Conservation (phyloP, 345 rosid genomes). For the Erysimum cheiranthoides region DNA sequence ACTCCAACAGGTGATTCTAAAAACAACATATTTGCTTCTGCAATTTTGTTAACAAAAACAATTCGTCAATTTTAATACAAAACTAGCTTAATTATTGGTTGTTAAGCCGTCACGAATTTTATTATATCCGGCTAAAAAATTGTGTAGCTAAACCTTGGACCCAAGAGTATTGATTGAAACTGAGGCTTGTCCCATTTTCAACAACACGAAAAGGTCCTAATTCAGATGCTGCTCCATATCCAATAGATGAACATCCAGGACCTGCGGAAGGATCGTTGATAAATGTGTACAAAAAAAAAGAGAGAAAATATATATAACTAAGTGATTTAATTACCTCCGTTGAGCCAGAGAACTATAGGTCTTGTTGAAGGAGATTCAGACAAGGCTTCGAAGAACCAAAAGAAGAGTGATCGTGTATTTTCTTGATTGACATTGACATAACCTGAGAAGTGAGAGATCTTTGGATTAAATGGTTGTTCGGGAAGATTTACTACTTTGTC, state of each 20-base stretch:
- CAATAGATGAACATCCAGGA: constrained; percentile 75
- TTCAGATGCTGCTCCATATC: constrained; percentile 70
- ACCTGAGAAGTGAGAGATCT: constrained; percentile 68
- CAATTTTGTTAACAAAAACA: not conserved
- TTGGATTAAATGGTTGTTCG: constrained; percentile 55
- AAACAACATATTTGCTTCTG: constrained; percentile 69
- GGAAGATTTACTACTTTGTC: constrained; percentile 59
- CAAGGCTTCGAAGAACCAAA: constrained; percentile 75
- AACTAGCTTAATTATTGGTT: not conserved
- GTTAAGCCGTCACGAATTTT: not conserved
- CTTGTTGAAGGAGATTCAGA: constrained; percentile 52
- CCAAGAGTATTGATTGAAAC: constrained; percentile 61
- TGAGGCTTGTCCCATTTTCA: constrained; percentile 54
- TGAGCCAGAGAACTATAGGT: constrained; percentile 75
- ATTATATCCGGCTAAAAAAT: not conserved
- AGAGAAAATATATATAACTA: not conserved
- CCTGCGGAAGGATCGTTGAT: constrained; percentile 43
- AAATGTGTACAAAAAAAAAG: too few species aligned
- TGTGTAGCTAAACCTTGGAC: constrained; percentile 50
- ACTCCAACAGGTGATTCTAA: constrained; percentile 76
- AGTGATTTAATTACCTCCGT: constrained; percentile 54
- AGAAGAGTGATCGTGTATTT: constrained; percentile 69
- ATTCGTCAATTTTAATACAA: not conserved
- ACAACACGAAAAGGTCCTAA: constrained; percentile 62
- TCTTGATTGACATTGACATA: constrained; percentile 61